Percentiles rank a stretch among this genome's conserved stretches.
phyloP scores from a whole-genome alignment of 106 monocot species.

The Acorus gramineus region DNA sequence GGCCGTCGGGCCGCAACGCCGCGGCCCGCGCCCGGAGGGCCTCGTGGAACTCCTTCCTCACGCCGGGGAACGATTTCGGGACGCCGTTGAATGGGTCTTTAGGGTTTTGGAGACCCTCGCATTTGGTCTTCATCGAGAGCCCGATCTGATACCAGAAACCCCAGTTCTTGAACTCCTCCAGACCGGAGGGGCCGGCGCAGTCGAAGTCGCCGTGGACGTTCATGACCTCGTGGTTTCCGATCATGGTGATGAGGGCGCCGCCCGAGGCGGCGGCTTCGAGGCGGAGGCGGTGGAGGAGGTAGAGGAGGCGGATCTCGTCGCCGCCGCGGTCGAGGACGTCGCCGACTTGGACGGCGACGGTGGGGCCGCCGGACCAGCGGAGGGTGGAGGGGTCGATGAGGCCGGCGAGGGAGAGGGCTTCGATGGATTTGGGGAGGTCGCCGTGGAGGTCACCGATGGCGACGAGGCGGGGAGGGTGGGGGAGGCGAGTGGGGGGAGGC shows the following conservation, averaged over 20 bases:
- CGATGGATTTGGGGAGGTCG: slow-evolving; percentile 55
- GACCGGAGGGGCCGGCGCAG: slow-evolving; percentile 39
- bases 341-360: slow-evolving; percentile 80
- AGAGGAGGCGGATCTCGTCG: slow-evolving; percentile 74
- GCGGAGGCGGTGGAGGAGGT: slow-evolving; percentile 69
- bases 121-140: slow-evolving; percentile 58
- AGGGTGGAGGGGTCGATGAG: slow-evolving; percentile 26
- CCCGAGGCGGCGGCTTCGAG: slow-evolving; percentile 37
- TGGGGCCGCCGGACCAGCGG: slow-evolving; percentile 56
- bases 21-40: slow-evolving; percentile 70
- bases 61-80: slow-evolving; percentile 60
- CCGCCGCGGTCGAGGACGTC: slow-evolving; percentile 90
- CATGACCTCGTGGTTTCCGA: slow-evolving; percentile 96
- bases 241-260: slow-evolving; percentile 45
- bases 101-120: slow-evolving; percentile 22
- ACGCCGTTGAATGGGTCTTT: slow-evolving; percentile 70
- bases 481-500: slow-evolving; percentile 25
- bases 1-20: slow-evolving; percentile 72
- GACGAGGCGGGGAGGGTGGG: slow-evolving; percentile 56
- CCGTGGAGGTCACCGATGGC: slow-evolving; percentile 89
- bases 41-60: slow-evolving; percentile 53
- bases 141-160: slow-evolving; percentile 50
- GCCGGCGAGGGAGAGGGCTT: slow-evolving; percentile 65
- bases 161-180: slow-evolving; percentile 63
- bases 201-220: slow-evolving; percentile 74